These are phyloP conservation scores for Serendipita sp. DNA, from an alignment of 768 basidiomycete species.

Conservation along the genomic window DNA sequence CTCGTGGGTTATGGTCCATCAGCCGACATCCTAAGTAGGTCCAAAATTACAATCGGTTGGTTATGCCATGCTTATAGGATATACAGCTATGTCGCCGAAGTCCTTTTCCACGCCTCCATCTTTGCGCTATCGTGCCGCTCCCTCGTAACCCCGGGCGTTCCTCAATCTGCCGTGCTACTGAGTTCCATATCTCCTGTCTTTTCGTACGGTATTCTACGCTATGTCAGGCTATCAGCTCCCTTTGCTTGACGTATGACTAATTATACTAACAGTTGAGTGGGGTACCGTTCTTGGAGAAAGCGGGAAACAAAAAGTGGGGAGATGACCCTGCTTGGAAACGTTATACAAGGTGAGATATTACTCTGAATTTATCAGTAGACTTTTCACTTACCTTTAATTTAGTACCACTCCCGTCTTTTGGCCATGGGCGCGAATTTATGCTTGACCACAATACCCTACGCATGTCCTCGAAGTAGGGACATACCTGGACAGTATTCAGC, in stretches of 20 bases:
- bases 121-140: constrained; percentile 38
- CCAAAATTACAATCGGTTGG: neutral
- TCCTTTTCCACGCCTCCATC: constrained; percentile 52
- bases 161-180: constrained; percentile 26
- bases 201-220: constrained; percentile 40
- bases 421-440: constrained; percentile 14
- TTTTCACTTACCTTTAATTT: neutral
- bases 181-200: constrained; percentile 44
- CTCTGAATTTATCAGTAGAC: no score
- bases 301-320: constrained; percentile 38
- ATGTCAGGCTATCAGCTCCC: constrained; percentile 22
- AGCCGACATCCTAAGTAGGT: constrained; percentile 59
- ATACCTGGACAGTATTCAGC: no score
- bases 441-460: neutral
- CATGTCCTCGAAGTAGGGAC: no score
- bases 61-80: neutral
- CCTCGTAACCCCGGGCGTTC: constrained; percentile 30
- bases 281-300: constrained; percentile 49
- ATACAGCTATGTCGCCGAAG: constrained; percentile 51
- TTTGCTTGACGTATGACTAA: neutral
- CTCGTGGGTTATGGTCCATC: constrained; percentile 48
- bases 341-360: constrained; percentile 35
- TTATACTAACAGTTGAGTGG: constrained; percentile 33
- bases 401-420: constrained; percentile 23
- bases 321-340: constrained; percentile 38